Base-by-base conservation (phyloP, 345 rosid genomes). In the Populus deltoides region DNA sequence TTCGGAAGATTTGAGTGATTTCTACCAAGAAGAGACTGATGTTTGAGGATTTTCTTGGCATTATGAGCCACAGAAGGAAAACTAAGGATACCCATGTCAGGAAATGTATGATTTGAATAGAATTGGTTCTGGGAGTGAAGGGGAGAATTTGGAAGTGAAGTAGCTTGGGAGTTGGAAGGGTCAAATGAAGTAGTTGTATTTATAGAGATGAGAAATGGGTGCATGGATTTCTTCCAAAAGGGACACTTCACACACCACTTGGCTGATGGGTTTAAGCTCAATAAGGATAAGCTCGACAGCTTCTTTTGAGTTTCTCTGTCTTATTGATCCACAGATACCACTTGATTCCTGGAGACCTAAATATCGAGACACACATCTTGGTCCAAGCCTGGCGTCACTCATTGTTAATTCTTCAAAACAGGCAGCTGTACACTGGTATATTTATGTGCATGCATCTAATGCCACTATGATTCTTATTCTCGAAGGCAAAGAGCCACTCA, bases 61-160 rank as follows among this genome's bases (percentile, higher is more conserved):
- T 38, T 31, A 16, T 8, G 47, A 16, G 69, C 27, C 45, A 13
- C 33, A 12, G 63, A 75, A 31, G 71, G 53, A 36, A 76, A 55
- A 53, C 29, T 7, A 18, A 53, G 83, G 33, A 85, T 66, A 39
- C 81, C 80, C 88, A 81, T 87, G 1, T 27, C 20, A 7, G 7
- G 25, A 12, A 18, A 62, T 41, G 6, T 17, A 67, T 49, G 31
- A 24, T 38, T 4, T 41, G 8, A 70, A n/a, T 70, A 2, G 25
- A n/a, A 71, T 13, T 47, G 33, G 12, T 39, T 41, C 4, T 25
- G 31, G 59, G 6, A 53, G 59, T 7, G 59, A 20, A 53, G n/a
- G 1, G 24, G 9, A 20, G 59, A 3, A 18, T 20, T 53, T 6
- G 24, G 2, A 53, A 15, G 49, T 36, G 29, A n/a, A 36, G 53